These are phyloP conservation scores for Fonsecaea pugnacius DNA, from an alignment of 2,329 filamentous ascomycete species.

Conservation along the genomic window DNA sequence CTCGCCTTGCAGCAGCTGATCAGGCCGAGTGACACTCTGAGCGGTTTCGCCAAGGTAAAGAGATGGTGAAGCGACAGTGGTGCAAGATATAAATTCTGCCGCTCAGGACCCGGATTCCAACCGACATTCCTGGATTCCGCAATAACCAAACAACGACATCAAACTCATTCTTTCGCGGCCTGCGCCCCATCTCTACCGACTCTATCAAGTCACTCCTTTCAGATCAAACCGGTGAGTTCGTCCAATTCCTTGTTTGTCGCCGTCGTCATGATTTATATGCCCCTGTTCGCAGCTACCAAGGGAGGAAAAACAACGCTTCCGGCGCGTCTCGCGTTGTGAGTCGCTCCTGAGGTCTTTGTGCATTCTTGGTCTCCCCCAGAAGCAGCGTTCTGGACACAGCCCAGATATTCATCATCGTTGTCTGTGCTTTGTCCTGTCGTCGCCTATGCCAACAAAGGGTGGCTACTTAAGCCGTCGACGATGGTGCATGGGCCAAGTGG, in stretches of 20 bases:
- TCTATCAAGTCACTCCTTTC: conserved; percentile 2
- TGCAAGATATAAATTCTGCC: conserved; percentile 10
- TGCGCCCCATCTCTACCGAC: neutral
- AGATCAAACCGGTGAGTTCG: conserved; percentile 17
- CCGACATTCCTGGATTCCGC: conserved; percentile 22
- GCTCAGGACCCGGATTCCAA: conserved; percentile 10
- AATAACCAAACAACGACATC: conserved; percentile 8
- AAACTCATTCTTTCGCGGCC: neutral
- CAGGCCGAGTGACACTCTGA: neutral
- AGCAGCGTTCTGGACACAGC: conserved; percentile 21
- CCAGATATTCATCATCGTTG: conserved; percentile 13
- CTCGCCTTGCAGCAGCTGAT: conserved; percentile 1
- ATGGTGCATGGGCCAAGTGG: conserved; percentile 27
- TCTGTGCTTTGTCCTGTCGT: conserved; percentile 33
- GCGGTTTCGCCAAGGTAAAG: conserved; percentile 10
- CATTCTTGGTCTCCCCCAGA: conserved; percentile 25
- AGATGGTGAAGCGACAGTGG: conserved; percentile 7
- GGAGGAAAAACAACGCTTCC: neutral
- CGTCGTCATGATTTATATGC: neutral
- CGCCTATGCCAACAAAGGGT: conserved; percentile 31
- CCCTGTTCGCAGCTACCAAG: conserved; percentile 7
- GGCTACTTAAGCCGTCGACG: conserved; percentile 22
- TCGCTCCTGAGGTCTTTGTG: conserved; percentile 7
- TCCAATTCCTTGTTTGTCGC: neutral
- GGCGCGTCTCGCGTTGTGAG: neutral